Evolutionary conservation across 1,284 basidiomycete genomes (phyloP), one percentile per base, ranked within the genome.

Genomic region (Microbotryomycetes sp.): DNA sequence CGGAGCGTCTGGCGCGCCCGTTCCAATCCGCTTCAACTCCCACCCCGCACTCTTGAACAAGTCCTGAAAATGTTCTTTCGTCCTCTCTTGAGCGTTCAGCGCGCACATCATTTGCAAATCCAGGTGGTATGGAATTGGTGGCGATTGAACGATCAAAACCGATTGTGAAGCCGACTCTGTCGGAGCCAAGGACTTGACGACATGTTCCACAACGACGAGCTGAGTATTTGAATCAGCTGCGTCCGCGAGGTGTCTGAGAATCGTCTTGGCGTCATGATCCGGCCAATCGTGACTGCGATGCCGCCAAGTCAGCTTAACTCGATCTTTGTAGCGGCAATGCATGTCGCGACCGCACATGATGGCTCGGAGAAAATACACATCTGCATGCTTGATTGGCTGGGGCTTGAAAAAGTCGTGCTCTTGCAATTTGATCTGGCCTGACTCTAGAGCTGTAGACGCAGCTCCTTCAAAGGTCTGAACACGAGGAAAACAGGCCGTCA

Each of bases 401-500:
- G 77, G 75, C 45, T 71, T 69, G 41, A 82, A 77, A 70, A 81
- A 82, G 64, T 82, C 76, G n/a, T 81, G 67, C 2, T 76, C 79
- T 78, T 83, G 80, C 65, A 88, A 85, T 31, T 71, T 69, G 3
- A 82, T 83, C 2, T 79, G 77, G 11, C 82, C 81, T 4, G 79
- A 78, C 23, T 82, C 79, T 18, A 87, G 76, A 51, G 86, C 75
- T 57, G 84, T 80, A 0, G 85, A 84, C 61, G 79, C 82, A 64
- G 83, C 79, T 45, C 76, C 79, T 57, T 78, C 77, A 86, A 86
- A 88, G 6, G 83, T 82, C 73, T 77, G 54, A 4, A 4, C 23
- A 30, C 11, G 7, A n/a, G 24, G n/a, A 13, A 28, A 30, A 30
- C 16, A 16, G 29, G 35, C 18, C 18, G 46, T 29, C 16, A 29